phyloP scores from a whole-genome alignment of 192 early-diverging fungal species.

The Geosiphon pyriformis region DNA sequence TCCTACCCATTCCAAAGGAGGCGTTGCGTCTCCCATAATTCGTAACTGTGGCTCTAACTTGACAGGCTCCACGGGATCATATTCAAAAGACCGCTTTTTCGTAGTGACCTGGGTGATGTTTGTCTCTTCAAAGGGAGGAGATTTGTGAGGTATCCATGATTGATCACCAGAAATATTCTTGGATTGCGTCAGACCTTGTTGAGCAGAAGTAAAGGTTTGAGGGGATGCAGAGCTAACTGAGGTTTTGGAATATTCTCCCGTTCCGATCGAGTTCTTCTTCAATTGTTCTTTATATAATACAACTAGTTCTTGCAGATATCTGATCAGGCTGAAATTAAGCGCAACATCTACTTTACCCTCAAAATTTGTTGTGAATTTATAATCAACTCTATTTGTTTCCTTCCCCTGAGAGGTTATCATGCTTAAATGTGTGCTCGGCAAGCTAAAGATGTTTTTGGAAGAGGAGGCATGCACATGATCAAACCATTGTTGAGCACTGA shows the following conservation, averaged over 20 bases:
- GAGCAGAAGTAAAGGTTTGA: not conserved
- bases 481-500: slow-evolving; percentile 24
- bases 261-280: slow-evolving; percentile 21
- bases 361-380: slow-evolving; percentile 36
- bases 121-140: not conserved
- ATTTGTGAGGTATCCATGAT: not conserved
- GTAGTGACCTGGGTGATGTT: not conserved
- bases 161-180: not conserved
- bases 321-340: slow-evolving; percentile 41
- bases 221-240: not conserved
- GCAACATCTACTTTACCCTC: slow-evolving; percentile 40
- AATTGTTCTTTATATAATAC: slow-evolving; percentile 36
- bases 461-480: slow-evolving; percentile 19
- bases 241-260: not conserved
- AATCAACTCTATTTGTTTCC: slow-evolving; percentile 22
- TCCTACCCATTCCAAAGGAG: slow-evolving; percentile 49
- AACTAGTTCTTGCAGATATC: slow-evolving; percentile 39
- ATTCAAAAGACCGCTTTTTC: not conserved
- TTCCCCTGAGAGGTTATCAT: slow-evolving; percentile 34
- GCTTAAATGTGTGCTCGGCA: slow-evolving; percentile 35
- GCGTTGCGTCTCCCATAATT: slow-evolving; percentile 47
- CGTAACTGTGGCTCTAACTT: slow-evolving; percentile 42
- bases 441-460: slow-evolving; percentile 32
- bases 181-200: not conserved
- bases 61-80: slow-evolving; percentile 28